phyloP scores from a whole-genome alignment of 441 rosid species.

The Arabidopsis lyrata region DNA sequence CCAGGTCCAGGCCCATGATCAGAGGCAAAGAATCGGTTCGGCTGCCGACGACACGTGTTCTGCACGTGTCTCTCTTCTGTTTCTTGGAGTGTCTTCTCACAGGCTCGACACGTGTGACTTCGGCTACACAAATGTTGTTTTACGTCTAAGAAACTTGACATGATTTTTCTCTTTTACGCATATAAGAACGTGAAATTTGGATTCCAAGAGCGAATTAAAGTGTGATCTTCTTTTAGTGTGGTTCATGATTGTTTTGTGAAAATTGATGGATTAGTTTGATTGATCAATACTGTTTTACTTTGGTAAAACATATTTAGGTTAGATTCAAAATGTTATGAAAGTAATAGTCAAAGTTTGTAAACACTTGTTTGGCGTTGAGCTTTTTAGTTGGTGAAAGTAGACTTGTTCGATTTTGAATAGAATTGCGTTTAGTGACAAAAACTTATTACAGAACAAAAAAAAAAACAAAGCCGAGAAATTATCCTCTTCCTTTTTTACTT shows the following conservation, averaged over 20 bases:
- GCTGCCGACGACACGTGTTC: conserved; percentile 36
- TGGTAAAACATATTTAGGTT: background rate
- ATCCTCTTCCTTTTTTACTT: background rate
- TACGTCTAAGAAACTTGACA: background rate
- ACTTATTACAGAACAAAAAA: background rate
- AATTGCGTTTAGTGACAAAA: background rate
- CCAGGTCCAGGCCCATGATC: conserved; percentile 46
- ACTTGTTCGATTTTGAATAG: conserved; percentile 1
- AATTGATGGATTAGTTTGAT: too few relatives aligned
- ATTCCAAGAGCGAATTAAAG: background rate
- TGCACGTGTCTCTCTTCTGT: conserved; percentile 29
- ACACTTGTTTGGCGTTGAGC: background rate
- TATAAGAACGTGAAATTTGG: conserved; percentile 2
- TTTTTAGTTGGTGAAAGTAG: background rate
- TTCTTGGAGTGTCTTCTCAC: conserved; percentile 38
- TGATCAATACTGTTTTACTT: background rate
- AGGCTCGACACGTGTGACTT: conserved; percentile 26
- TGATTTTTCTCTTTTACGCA: background rate
- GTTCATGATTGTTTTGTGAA: background rate
- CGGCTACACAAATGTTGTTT: background rate
- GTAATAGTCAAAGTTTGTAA: background rate
- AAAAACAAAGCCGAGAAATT: background rate
- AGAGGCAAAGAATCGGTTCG: conserved; percentile 37
- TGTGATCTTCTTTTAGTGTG: background rate
- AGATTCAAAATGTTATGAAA: background rate